Percentiles rank a stretch among this genome's conserved stretches.
Evolutionary conservation across 2,329 filamentous ascomycete species (phyloP).

Genomic region (Beauveria sp.): DNA sequence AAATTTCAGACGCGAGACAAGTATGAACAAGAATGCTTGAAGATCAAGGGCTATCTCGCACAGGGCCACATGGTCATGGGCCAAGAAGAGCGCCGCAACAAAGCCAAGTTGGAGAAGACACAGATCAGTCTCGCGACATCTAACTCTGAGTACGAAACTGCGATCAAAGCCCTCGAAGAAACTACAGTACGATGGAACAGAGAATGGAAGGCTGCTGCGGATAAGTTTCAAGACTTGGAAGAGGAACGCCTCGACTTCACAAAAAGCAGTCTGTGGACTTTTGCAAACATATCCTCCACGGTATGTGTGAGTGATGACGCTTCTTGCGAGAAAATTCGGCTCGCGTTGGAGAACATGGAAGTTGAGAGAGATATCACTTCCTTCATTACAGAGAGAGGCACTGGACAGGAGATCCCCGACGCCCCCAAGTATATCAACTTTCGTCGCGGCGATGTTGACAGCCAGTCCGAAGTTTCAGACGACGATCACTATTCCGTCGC

Average conservation of each 20-base stretch:
- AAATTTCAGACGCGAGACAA: slow-evolving; percentile 67
- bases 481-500: slow-evolving; percentile 90
- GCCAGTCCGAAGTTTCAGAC: slow-evolving; percentile 73
- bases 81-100: slow-evolving; percentile 97
- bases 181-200: slow-evolving; percentile 94
- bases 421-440: slow-evolving; percentile 99
- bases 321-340: slow-evolving; percentile 90
- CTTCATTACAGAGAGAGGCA: slow-evolving; percentile 86
- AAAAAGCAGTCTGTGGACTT: slow-evolving; percentile 96
- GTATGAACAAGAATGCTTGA: slow-evolving; percentile 95
- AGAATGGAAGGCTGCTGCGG: slow-evolving; percentile 96
- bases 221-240: slow-evolving; percentile 98
- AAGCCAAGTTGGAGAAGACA: slow-evolving; percentile 96
- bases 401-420: slow-evolving; percentile 95
- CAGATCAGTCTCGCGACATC: slow-evolving; percentile 89
- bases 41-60: slow-evolving; percentile 96
- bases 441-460: slow-evolving; percentile 81
- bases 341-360: slow-evolving; percentile 90
- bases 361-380: slow-evolving; percentile 87
- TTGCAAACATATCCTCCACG: slow-evolving; percentile 93
- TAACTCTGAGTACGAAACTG: slow-evolving; percentile 87
- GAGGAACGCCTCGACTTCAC: slow-evolving; percentile 95
- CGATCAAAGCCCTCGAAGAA: slow-evolving; percentile 88
- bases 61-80: slow-evolving; percentile 99
- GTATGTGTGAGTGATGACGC: slow-evolving; percentile 96